These are phyloP conservation scores for Psilocybe tampanensis DNA, from an alignment of 768 basidiomycete species.

Conservation along the genomic window DNA sequence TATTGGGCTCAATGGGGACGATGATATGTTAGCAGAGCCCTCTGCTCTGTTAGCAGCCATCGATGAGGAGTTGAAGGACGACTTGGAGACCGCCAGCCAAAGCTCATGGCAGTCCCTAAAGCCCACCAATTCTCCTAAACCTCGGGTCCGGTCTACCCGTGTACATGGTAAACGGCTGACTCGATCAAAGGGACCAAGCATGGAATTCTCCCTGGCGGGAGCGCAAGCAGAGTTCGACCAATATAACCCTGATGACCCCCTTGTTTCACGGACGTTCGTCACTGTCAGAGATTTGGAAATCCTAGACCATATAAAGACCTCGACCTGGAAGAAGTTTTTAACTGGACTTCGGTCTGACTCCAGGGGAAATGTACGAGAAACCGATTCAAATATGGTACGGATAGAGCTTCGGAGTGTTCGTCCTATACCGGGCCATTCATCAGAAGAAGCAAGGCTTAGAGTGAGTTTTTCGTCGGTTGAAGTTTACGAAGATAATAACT, in stretches of 20 bases:
- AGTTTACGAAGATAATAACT: background rate
- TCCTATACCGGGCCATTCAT: slow-evolving; percentile 66
- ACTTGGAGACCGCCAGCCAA: slow-evolving; percentile 71
- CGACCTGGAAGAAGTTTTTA: slow-evolving; percentile 97
- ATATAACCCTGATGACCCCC: slow-evolving; percentile 52
- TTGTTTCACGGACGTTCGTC: slow-evolving; percentile 68
- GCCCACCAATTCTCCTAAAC: slow-evolving; percentile 47
- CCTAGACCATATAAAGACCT: slow-evolving; percentile 96
- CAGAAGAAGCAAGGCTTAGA: slow-evolving; percentile 78
- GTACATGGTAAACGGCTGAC: slow-evolving; percentile 63
- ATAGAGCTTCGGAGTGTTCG: slow-evolving; percentile 76
- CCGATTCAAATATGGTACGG: slow-evolving; percentile 92
- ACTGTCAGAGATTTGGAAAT: slow-evolving; percentile 82
- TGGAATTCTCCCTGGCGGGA: slow-evolving; percentile 79
- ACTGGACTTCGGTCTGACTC: slow-evolving; percentile 85
- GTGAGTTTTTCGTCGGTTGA: slow-evolving; percentile 45
- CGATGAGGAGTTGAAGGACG: slow-evolving; percentile 85
- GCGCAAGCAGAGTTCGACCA: slow-evolving; percentile 69
- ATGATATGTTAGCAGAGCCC: slow-evolving; percentile 69
- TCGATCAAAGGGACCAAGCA: slow-evolving; percentile 76
- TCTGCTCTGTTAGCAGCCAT: slow-evolving; percentile 86
- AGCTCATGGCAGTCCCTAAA: slow-evolving; percentile 92
- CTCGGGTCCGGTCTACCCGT: slow-evolving; percentile 38
- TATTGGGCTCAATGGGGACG: slow-evolving; percentile 83
- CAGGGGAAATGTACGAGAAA: slow-evolving; percentile 86